phyloP scores from a whole-genome alignment of 768 basidiomycete species.

The Suillus bovinus region DNA sequence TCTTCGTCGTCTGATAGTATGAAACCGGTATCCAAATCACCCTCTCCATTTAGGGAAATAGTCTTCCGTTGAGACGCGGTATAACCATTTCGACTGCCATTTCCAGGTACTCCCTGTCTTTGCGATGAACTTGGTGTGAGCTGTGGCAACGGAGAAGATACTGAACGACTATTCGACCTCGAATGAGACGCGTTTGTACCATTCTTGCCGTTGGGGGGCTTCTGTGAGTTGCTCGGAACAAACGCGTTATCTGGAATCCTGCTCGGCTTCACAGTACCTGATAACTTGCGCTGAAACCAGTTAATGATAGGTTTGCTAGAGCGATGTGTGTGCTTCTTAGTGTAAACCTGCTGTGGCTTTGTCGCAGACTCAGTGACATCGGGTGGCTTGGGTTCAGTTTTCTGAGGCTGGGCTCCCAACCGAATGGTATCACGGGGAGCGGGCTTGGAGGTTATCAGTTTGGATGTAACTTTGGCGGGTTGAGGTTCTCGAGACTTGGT shows the following conservation, averaged over 20 bases:
- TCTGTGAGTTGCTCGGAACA: slow-evolving; percentile 15
- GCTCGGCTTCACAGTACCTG: slow-evolving; percentile 62
- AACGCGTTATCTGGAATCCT: slow-evolving; percentile 39
- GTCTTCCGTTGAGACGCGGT: slow-evolving; percentile 49
- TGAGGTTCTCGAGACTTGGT: slow-evolving; percentile 16
- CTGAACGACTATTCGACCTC: slow-evolving; percentile 27
- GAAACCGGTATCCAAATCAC: slow-evolving; percentile 42
- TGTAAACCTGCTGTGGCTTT: slow-evolving; percentile 36
- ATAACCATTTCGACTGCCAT: slow-evolving; percentile 14
- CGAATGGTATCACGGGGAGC: background rate
- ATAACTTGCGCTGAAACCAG: slow-evolving; percentile 88
- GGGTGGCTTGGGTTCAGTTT: slow-evolving; percentile 18
- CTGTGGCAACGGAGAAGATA: slow-evolving; percentile 32
- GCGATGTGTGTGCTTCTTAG: slow-evolving; percentile 65
- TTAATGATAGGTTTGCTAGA: slow-evolving; percentile 86
- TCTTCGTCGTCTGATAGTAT: slow-evolving; percentile 38
- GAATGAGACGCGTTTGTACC: slow-evolving; percentile 15
- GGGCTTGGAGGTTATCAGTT: slow-evolving; percentile 10
- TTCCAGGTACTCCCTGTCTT: slow-evolving; percentile 22
- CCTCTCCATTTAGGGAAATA: slow-evolving; percentile 64
- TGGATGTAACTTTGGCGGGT: slow-evolving; percentile 18
- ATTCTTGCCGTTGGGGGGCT: slow-evolving; percentile 17
- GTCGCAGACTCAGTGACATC: slow-evolving; percentile 19
- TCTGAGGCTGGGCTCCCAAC: slow-evolving; percentile 14
- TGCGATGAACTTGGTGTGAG: slow-evolving; percentile 21